These are phyloP conservation scores for Saccharum hybrid DNA, from an alignment of 202 grass and related monocot genomes.

Conservation along the genomic window DNA sequence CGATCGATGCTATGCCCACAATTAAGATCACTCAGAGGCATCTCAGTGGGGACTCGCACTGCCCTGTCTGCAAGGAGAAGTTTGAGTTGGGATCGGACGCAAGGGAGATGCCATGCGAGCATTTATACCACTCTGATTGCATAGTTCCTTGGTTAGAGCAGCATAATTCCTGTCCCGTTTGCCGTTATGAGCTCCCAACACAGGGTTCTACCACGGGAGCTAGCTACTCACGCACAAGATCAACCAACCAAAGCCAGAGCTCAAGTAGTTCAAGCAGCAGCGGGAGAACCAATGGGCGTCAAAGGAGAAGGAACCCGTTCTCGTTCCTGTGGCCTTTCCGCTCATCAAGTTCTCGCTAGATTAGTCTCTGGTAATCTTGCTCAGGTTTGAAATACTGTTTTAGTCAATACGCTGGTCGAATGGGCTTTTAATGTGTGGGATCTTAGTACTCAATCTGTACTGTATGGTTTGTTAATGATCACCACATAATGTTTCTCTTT, in stretches of 20 bases:
- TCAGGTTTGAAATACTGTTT: conserved; percentile 42
- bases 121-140: conserved; percentile 86
- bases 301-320: conserved; percentile 69
- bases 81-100: conserved; percentile 74
- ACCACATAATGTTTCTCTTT: conserved; percentile 32
- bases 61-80: conserved; percentile 88
- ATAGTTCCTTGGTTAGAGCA: conserved; percentile 96
- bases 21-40: conserved; percentile 82
- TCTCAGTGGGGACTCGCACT: conserved; percentile 80
- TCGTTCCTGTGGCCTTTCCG: conserved; percentile 87
- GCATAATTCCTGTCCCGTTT: conserved; percentile 94
- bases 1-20: conserved; percentile 79
- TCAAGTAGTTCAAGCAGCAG: conserved; percentile 64
- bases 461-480: conserved; percentile 51
- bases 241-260: conserved; percentile 54
- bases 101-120: conserved; percentile 89
- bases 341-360: conserved; percentile 73
- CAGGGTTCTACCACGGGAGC: conserved; percentile 55
- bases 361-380: conserved; percentile 41
- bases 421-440: conserved; percentile 19
- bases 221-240: conserved; percentile 64
- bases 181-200: conserved; percentile 74
- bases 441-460: conserved; percentile 38
- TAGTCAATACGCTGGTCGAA: conserved; percentile 45
- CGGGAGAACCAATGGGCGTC: conserved; percentile 52